Evolutionary conservation across 2,329 filamentous ascomycete genomes (phyloP), one percentile per base, ranked within the genome.

Genomic region (Dichotomopilus funicola): DNA sequence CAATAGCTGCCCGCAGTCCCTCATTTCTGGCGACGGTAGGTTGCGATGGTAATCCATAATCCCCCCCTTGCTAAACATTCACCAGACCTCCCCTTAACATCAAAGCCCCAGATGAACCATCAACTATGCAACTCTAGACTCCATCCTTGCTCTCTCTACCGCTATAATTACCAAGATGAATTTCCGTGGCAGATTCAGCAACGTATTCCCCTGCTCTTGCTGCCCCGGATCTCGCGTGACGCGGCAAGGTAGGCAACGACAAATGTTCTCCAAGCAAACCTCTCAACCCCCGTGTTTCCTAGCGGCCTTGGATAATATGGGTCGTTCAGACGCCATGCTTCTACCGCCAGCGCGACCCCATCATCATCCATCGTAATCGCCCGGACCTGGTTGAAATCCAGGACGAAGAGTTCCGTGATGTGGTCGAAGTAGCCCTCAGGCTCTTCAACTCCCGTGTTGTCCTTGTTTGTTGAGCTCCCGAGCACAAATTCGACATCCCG

Each of bases 401-500:
- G 6, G 5, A 51, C 41, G 40, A 40, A 51, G 7, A 51, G 34
- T 35, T 45, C 33, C 33, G 49, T 45, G 13, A 35, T 44, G 8
- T 19, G 31, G 31, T 11, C n/a, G 49, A 51, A 43, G 8, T 42
- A 19, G 49, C 43, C 38, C 4, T 42, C 38, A 7, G 33, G n/a
- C 19, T 9, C 12, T 12, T 11, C 13, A 27, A 44, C 13, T 8
- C 49, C 49, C 5, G 49, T 51, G 13, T 44, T 37, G 8, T 31
- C 6, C 49, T 27, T 2, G 7, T 40, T 40, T n/a, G 19, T 49
- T 12, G 49, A 45, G 41, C 41, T 38, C 7, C 49, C 49, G 40
- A 51, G 49, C 41, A 45, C 49, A 33, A 51, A 51, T 42, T 51
- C 49, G 5, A 51, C 49, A 10, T n/a, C 49, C 13, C 49, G 33